Percentiles rank a stretch among this genome's conserved stretches.
Conservation (phyloP, 1,284 basidiomycete genomes). For the Sporisorium graminicola region DNA sequence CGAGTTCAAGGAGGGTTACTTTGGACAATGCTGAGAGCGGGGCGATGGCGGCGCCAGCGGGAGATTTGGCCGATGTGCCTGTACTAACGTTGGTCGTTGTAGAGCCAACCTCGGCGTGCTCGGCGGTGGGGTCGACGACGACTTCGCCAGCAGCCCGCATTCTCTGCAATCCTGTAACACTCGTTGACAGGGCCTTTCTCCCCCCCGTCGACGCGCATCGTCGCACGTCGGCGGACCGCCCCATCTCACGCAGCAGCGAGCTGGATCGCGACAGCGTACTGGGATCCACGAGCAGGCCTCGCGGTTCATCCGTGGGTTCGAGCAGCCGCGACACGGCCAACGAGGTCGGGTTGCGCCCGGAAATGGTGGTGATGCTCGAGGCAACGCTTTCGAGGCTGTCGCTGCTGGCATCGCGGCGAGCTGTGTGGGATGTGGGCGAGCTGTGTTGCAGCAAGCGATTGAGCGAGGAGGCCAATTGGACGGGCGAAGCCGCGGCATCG, state of each 20-base stretch:
- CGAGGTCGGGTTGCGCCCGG: conserved; percentile 30
- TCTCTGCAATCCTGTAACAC: conserved; percentile 10
- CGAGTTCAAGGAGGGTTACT: conserved; percentile 6
- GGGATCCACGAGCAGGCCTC: conserved; percentile 33
- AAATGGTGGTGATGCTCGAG: conserved; percentile 59
- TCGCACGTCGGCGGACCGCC: conserved; percentile 18
- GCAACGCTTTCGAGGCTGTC: conserved; percentile 59
- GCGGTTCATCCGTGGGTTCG: conserved; percentile 41
- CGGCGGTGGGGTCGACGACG: background rate
- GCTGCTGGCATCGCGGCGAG: conserved; percentile 45
- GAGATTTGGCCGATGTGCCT: too few species aligned
- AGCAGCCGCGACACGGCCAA: conserved; percentile 46
- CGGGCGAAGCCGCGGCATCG: conserved; percentile 16
- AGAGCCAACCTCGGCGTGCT: too few species aligned
- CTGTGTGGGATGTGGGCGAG: background rate
- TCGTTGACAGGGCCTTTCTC: conserved; percentile 14
- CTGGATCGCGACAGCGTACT: conserved; percentile 6
- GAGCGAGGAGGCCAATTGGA: conserved; percentile 22
- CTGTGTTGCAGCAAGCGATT: conserved; percentile 15
- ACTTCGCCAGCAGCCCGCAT: background rate
- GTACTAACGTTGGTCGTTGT: too few species aligned
- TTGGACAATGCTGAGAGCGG: background rate
- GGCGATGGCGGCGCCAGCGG: too few species aligned
- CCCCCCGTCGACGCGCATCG: conserved; percentile 31
- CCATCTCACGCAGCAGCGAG: conserved; percentile 16